Conservation (phyloP, 331 rosid species). For the Quercus phellos region DNA sequence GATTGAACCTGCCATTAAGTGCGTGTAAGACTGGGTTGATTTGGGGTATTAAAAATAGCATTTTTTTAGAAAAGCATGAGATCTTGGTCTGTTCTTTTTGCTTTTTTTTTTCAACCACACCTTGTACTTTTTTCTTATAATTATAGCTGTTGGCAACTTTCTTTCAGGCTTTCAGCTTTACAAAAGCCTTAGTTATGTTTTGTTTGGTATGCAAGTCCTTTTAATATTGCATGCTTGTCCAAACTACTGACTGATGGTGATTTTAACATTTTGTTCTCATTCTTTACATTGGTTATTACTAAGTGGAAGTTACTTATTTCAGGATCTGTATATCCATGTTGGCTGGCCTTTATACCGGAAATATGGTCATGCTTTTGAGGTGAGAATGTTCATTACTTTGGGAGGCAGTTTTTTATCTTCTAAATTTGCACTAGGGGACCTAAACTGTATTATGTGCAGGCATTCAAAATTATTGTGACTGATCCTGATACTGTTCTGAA, state of each 20-base stretch:
- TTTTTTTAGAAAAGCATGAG: not conserved
- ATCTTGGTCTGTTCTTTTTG: not conserved
- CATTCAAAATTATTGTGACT: constrained; percentile 74
- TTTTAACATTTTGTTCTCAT: not conserved
- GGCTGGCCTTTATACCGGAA: constrained; percentile 96
- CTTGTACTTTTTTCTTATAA: not conserved
- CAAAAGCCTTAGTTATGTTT: not conserved
- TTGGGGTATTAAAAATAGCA: not conserved
- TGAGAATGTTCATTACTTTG: not conserved
- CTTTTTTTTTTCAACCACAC: not conserved
- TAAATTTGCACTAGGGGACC: not conserved
- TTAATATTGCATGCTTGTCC: not conserved
- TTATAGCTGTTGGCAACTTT: not conserved
- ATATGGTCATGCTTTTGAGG: constrained; percentile 97
- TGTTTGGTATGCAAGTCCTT: not conserved
- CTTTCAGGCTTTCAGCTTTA: not conserved
- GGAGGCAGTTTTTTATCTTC: not conserved
- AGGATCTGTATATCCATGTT: constrained; percentile 83
- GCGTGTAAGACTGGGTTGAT: not conserved
- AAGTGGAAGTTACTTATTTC: constrained; percentile 18
- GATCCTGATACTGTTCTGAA: constrained; percentile 88
- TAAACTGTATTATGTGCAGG: constrained; percentile 45
- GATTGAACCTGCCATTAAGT: too few species aligned
- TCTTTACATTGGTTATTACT: constrained; percentile 1
- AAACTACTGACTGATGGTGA: not conserved